Conservation (phyloP, 2,329 filamentous ascomycete species). For the Magnaporthiopsis rhizophila region DNA sequence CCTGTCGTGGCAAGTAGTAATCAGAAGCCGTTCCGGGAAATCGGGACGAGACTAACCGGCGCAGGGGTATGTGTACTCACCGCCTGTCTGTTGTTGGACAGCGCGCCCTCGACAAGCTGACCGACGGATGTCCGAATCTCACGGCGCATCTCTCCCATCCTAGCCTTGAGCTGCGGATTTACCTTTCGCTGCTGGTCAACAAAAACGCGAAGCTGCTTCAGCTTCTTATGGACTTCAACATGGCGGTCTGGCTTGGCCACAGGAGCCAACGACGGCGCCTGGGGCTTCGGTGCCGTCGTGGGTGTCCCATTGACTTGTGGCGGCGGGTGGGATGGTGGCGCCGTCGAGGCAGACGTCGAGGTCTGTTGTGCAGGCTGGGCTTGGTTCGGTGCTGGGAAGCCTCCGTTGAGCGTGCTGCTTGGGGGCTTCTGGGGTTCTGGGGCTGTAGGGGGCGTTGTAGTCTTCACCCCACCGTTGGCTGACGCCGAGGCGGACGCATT, state of each 20-base stretch:
- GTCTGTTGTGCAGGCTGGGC: background rate
- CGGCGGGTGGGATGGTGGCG: background rate
- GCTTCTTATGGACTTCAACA: slow-evolving; percentile 53
- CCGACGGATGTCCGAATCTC: slow-evolving; percentile 65
- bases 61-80: background rate
- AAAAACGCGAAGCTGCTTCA: slow-evolving; percentile 49
- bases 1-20: slow-evolving; percentile 19
- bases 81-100: slow-evolving; percentile 9
- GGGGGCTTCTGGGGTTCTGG: background rate
- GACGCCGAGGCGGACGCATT: background rate
- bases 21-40: background rate
- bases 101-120: slow-evolving; percentile 54
- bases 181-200: slow-evolving; percentile 45
- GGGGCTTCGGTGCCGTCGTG: slow-evolving; percentile 4
- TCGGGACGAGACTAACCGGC: background rate
- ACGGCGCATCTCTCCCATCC: slow-evolving; percentile 64
- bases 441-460: background rate
- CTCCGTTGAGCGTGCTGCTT: background rate
- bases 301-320: background rate
- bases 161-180: slow-evolving; percentile 51
- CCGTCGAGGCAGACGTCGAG: background rate
- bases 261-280: slow-evolving; percentile 5
- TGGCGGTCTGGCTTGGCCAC: slow-evolving; percentile 33
- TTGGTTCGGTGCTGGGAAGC: background rate
- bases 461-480: background rate